Evolutionary conservation across 139 green algal species (phyloP).

Genomic region (Micromonas pusilla): DNA sequence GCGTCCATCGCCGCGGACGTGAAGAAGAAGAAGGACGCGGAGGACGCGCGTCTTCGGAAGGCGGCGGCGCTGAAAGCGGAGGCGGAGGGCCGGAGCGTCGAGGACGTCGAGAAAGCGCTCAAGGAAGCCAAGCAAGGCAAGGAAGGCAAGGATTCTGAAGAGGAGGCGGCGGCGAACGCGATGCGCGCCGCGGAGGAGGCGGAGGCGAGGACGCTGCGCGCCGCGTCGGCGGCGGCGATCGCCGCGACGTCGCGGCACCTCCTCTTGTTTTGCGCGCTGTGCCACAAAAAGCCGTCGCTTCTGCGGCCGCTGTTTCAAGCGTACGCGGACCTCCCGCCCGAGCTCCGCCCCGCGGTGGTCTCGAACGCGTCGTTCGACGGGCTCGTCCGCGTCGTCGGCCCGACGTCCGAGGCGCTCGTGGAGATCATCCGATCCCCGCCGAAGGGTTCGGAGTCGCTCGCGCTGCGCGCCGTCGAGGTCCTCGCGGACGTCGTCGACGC

Average conservation of each 20-base stretch:
- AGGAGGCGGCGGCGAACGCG: neutral
- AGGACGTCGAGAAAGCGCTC: neutral
- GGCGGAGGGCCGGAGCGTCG: neutral
- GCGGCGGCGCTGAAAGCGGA: neutral
- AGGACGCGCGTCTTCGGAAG: neutral
- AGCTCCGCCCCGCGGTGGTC: neutral
- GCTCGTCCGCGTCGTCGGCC: neutral
- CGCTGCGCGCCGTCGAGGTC: neutral
- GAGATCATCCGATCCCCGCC: neutral
- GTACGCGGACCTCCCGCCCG: neutral
- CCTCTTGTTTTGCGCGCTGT: slow-evolving; percentile 11
- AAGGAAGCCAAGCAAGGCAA: slow-evolving; percentile 1
- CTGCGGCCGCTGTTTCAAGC: neutral
- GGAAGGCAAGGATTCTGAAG: no score
- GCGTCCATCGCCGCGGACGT: neutral
- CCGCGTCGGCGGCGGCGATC: neutral
- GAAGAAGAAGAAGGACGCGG: neutral
- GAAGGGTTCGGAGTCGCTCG: neutral
- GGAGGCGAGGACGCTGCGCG: neutral
- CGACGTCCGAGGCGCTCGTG: neutral
- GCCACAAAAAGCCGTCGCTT: neutral
- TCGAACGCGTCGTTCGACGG: neutral
- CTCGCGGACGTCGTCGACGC: slow-evolving; percentile 6
- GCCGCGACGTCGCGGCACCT: neutral
- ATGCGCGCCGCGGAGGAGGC: neutral